Evolutionary conservation across 345 rosid genomes (phyloP), one percentile per base, ranked within the genome.

Genomic region (Noccaea caerulescens): DNA sequence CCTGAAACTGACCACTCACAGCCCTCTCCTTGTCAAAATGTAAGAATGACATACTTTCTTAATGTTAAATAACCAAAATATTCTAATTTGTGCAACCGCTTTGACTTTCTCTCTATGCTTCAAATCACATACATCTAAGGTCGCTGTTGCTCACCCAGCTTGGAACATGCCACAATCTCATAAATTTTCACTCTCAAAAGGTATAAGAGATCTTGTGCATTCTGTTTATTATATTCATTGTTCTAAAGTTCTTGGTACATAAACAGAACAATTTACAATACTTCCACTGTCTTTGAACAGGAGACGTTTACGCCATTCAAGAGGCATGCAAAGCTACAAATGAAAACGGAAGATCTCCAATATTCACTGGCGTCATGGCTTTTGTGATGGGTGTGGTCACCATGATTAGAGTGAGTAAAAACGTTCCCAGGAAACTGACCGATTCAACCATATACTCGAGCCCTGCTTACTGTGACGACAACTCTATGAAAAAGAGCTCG

Each of bases 311-410:
- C 60, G 16, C 76, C 20, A 54, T 71, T 71, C 56, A 76, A 25
- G 75, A 78, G 52, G 66, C 59, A 33, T 55, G 43, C 77, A 85
- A 80, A 77, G 73, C 27, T 62, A 51, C 87, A 33, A 84, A 63
- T 9, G 84, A 81, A 47, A 27, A 36, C 1, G 80, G 82, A 58
- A 64, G 34, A 34, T 81, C 86, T 36, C 93, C 82, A 36, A 50
- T 89, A 61, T 76, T 87, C 74, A 84, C 84, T 2, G 92, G 92
- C 3, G 84, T 89, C 10, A 84, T 89, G 96, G 82, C 92, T 45
- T 69, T 92, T 27, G 86, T 87, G 9, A 85, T 82, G 84, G 92
- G 91, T 14, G 81, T 92, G 0, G 86, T 80, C 36, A 84, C 96
- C 4, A 81, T 89, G 85, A 79, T 86, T 62, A 87, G 65, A 81